Base-by-base conservation (phyloP, 2,329 filamentous ascomycete species). In the Aspergillus ustus region DNA sequence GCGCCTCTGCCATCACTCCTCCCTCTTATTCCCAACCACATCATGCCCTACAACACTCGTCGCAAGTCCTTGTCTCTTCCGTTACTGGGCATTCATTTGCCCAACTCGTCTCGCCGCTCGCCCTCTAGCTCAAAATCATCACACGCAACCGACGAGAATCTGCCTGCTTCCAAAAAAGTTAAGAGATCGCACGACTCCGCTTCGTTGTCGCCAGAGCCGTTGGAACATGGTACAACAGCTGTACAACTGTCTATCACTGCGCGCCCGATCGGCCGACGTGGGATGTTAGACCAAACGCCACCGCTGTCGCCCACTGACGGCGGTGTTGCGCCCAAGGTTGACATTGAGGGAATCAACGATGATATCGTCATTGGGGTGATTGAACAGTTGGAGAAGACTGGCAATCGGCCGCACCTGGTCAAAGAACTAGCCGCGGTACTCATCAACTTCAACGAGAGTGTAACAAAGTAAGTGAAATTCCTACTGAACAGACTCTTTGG, bases 11-110 rank as follows among this genome's bases (percentile, higher is more conserved):
- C 50, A 48, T 54, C 31, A 20, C 31, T 25, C 52, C 22, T 57
- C 49, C 44, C 57, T 40, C 34, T 40, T 3, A 11, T 52, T 34
- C 48, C n/a, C 31, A 61, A 66, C 43, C 48, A 59, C 66, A 68
- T 66, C 71, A 97, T 97, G 92, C 91, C 90, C 75, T 97, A 97
- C 85, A 97, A 97, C 80, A 98, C 94, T 69, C 91, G 94, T 80
- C 90, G 93, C 79, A 98, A 98, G 84, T 97, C 93, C 74, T 83
- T 99, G 69, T 97, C 93, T 65, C 84, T 98, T 73, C 91, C 92
- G 63, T 96, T 93, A 69, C 86, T 98, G 72, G 95, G 95, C 76
- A 97, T 98, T 71, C 91, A 95, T 72, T 84, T 97, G 57, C 87
- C 87, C 59, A 84, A 83, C 71, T 78, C 81, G 65, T 84, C 84